Conservation (phyloP, 768 basidiomycete species). For the Boletellus sp. region DNA sequence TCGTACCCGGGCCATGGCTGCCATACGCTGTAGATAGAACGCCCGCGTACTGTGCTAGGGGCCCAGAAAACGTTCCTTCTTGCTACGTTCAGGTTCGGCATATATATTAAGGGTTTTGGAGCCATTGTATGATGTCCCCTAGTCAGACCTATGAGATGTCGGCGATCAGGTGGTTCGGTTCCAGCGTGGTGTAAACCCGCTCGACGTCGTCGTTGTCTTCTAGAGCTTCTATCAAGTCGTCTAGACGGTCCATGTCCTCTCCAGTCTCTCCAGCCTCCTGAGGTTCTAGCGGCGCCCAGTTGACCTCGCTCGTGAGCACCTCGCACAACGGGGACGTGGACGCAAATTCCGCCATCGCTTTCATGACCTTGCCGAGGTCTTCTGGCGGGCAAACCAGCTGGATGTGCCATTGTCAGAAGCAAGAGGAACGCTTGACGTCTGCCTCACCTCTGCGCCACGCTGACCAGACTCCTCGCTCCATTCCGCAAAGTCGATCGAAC, state of each 20-base stretch:
- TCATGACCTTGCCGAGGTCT: slow-evolving; percentile 37
- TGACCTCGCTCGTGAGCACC: slow-evolving; percentile 48
- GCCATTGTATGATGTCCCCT: neutral
- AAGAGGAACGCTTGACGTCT: neutral
- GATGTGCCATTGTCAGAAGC: neutral
- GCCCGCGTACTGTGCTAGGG: too few species aligned
- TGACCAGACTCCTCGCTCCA: slow-evolving; percentile 32
- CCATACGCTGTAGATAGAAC: neutral
- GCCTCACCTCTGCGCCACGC: slow-evolving; percentile 34
- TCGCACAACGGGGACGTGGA: slow-evolving; percentile 31
- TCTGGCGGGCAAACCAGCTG: slow-evolving; percentile 47
- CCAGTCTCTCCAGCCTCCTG: slow-evolving; percentile 37
- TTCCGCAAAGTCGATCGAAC: slow-evolving; percentile 45
- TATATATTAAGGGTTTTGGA: neutral
- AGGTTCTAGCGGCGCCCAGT: slow-evolving; percentile 50
- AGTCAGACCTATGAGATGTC: slow-evolving; percentile 16
- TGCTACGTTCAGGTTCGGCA: neutral
- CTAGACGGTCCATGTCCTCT: slow-evolving; percentile 34
- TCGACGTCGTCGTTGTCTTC: slow-evolving; percentile 57
- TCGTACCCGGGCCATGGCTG: too few species aligned
- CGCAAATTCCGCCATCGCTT: slow-evolving; percentile 27
- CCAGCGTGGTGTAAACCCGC: slow-evolving; percentile 55
- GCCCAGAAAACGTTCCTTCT: neutral
- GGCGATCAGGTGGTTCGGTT: slow-evolving; percentile 27
- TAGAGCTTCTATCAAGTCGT: slow-evolving; percentile 46